Conservation (phyloP, 805 yeast genomes). For the Candida nanaspora region DNA sequence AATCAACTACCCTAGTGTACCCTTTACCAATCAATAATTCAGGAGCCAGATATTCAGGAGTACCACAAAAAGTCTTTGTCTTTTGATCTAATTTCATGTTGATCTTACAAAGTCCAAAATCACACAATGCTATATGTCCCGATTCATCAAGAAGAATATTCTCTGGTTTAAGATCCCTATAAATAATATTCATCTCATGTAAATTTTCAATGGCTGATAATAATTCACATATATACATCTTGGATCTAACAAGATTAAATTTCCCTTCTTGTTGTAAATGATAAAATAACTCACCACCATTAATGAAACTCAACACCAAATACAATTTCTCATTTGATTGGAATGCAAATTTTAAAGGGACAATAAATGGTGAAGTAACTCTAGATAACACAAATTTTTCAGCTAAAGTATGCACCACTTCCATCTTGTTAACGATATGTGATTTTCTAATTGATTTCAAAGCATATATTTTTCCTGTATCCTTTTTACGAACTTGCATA, state of each 20-base stretch:
- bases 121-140: conserved; percentile 97
- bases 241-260: conserved; percentile 80
- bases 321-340: conserved; percentile 96
- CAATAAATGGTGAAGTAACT: conserved; percentile 91
- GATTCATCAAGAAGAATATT: conserved; percentile 90
- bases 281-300: conserved; percentile 82
- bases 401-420: conserved; percentile 93
- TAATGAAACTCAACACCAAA: conserved; percentile 83
- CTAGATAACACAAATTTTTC: conserved; percentile 93
- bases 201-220: conserved; percentile 88
- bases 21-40: conserved; percentile 89
- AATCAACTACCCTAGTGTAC: conserved; percentile 91
- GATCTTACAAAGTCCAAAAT: conserved; percentile 92
- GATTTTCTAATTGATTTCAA: conserved; percentile 89
- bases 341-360: conserved; percentile 91
- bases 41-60: conserved; percentile 96
- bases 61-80: conserved; percentile 90
- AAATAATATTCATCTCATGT: conserved; percentile 87
- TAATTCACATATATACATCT: conserved; percentile 92
- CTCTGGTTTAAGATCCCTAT: conserved; percentile 94
- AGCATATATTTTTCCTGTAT: conserved; percentile 91
- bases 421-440: conserved; percentile 88
- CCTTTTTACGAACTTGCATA: conserved; percentile 96
- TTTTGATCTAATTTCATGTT: conserved; percentile 89
- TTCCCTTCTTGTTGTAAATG: conserved; percentile 83